phyloP scores from a whole-genome alignment of 306 rosid species.

The Cyamopsis tetragonoloba region DNA sequence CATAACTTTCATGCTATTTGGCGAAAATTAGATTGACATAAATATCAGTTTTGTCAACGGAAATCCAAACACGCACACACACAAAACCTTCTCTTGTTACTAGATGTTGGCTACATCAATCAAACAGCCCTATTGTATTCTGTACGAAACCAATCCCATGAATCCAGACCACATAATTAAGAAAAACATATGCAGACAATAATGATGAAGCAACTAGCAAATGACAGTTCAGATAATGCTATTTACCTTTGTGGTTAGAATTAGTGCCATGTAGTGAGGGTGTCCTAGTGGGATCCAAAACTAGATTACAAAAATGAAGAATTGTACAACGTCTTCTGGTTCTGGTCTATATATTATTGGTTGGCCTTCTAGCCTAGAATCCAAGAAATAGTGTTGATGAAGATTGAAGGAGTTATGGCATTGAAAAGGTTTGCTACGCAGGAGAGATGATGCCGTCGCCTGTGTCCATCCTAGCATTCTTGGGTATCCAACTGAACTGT shows the following conservation, averaged over 20 bases:
- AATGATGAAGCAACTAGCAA: not conserved
- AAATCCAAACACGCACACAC: too few species aligned
- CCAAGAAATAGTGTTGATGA: not conserved
- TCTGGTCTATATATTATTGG: conserved; percentile 18
- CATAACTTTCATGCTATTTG: too few species aligned
- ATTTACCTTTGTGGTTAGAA: conserved; percentile 11
- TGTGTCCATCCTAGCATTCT: not conserved
- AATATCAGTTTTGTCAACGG: too few species aligned
- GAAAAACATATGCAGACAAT: not conserved
- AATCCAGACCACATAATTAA: not conserved
- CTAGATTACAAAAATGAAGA: not conserved
- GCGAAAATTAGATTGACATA: too few species aligned
- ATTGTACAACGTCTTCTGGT: not conserved
- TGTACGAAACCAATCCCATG: not conserved
- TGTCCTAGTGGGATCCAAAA: not conserved
- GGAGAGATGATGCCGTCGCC: conserved; percentile 68
- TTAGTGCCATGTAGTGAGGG: not conserved
- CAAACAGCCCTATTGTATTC: not conserved
- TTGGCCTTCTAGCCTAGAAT: conserved; percentile 5
- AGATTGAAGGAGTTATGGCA: conserved; percentile 18
- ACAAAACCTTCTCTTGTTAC: not conserved
- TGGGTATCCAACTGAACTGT: too few species aligned
- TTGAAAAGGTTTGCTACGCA: conserved; percentile 58
- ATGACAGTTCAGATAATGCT: not conserved
- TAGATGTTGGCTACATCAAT: not conserved